These are phyloP conservation scores for Saccharomycopsis hybrid DNA, from an alignment of 1,139 yeast genomes.

Conservation along the genomic window DNA sequence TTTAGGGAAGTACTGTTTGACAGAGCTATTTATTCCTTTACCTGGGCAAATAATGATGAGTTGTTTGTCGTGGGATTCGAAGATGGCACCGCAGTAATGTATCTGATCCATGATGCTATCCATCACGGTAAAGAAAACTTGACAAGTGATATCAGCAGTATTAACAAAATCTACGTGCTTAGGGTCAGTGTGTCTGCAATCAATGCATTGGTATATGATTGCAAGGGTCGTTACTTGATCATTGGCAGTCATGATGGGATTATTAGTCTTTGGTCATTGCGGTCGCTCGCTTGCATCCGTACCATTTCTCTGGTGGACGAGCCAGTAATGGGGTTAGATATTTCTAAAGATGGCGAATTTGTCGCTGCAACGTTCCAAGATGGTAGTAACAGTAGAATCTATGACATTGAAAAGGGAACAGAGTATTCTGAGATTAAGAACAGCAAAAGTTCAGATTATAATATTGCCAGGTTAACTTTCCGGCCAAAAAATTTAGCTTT, in stretches of 20 bases:
- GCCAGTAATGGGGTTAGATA: conserved; percentile 39
- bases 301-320: conserved; percentile 46
- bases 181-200: conserved; percentile 51
- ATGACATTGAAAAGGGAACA: conserved; percentile 32
- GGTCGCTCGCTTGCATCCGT: conserved; percentile 38
- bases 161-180: conserved; percentile 27
- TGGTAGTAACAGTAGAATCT: conserved; percentile 36
- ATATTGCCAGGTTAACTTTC: conserved; percentile 36
- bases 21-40: conserved; percentile 21
- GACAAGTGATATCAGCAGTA: neutral
- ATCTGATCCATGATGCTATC: conserved; percentile 11
- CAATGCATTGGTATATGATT: conserved; percentile 48
- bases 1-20: conserved; percentile 21
- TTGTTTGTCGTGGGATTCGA: conserved; percentile 28
- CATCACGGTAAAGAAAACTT: too few species aligned
- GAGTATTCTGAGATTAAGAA: conserved; percentile 35
- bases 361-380: conserved; percentile 42
- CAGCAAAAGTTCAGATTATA: conserved; percentile 34
- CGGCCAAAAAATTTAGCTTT: conserved; percentile 36
- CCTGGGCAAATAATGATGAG: conserved; percentile 31
- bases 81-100: conserved; percentile 37
- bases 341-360: conserved; percentile 40
- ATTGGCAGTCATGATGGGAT: conserved; percentile 70
- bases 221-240: conserved; percentile 48
- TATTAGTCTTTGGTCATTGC: conserved; percentile 53